Evolutionary conservation across 139 green algal genomes (phyloP).

Genomic region (Ostreobium quekettii): DNA sequence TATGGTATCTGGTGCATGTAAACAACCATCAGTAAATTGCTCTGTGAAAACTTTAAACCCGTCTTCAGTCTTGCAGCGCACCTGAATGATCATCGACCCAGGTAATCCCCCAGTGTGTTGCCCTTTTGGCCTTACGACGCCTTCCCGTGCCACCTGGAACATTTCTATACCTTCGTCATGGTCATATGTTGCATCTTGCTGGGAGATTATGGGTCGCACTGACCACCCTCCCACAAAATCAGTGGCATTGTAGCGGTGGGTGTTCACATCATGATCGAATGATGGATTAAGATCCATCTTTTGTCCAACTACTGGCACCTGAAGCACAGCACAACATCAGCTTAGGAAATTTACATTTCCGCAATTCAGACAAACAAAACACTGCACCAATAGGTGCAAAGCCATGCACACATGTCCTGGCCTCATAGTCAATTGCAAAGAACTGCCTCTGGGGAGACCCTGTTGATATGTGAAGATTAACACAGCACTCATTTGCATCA

Average conservation of each 20-base stretch:
- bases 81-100: slow-evolving; percentile 14
- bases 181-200: slow-evolving; percentile 3
- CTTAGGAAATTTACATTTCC: too few relatives aligned
- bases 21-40: too few relatives aligned
- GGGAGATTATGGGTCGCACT: slow-evolving; percentile 12
- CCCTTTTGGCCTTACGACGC: not conserved
- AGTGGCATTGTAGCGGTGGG: slow-evolving; percentile 3
- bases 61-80: too few relatives aligned
- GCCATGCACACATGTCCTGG: too few relatives aligned
- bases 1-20: too few relatives aligned
- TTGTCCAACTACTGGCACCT: slow-evolving; percentile 8
- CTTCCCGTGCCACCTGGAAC: slow-evolving; percentile 15
- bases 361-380: too few relatives aligned
- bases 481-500: too few relatives aligned
- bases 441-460: too few relatives aligned
- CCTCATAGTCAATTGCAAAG: too few relatives aligned
- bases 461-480: too few relatives aligned
- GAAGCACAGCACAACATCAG: not conserved
- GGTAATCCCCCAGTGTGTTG: slow-evolving; percentile 9
- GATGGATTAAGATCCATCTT: slow-evolving; percentile 13
- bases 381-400: too few relatives aligned
- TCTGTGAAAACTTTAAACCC: too few relatives aligned
- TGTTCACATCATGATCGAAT: slow-evolving; percentile 16
- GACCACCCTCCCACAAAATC: slow-evolving; percentile 13
- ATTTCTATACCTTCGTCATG: slow-evolving; percentile 19